Conservation (phyloP, 2,329 filamentous ascomycete species). For the Botrytis tulipae region DNA sequence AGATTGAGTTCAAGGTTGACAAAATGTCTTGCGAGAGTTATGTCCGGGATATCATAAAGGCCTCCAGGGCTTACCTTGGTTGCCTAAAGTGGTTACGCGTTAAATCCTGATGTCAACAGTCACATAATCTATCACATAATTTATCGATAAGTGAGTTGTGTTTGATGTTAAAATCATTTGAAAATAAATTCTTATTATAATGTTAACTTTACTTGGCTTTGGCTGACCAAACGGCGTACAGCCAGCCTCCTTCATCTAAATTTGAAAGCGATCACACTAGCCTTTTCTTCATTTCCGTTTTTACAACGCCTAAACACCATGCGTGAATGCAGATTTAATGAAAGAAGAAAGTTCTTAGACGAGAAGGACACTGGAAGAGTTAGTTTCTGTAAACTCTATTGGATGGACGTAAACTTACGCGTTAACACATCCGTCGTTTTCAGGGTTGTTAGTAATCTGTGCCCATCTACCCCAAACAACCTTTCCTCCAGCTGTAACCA, state of each 20-base stretch:
- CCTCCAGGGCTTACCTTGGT: too few relatives aligned
- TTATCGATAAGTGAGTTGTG: not conserved
- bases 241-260: not conserved
- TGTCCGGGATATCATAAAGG: not conserved
- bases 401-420: constrained; percentile 24
- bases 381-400: not conserved
- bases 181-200: constrained; percentile 13
- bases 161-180: not conserved
- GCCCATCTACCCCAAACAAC: constrained; percentile 89
- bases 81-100: not conserved
- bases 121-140: not conserved
- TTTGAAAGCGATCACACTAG: not conserved
- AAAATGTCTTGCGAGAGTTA: not conserved
- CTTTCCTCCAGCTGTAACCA: constrained; percentile 89
- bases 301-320: constrained; percentile 24
- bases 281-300: constrained; percentile 6
- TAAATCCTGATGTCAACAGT: not conserved
- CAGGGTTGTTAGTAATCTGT: constrained; percentile 53
- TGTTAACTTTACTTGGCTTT: constrained; percentile 1
- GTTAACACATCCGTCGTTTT: constrained; percentile 32
- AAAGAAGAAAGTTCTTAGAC: constrained; percentile 24
- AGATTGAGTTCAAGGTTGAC: not conserved
- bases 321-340: constrained; percentile 15
- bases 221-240: not conserved
- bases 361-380: constrained; percentile 28